Conservation (phyloP, 1,284 basidiomycete genomes). For the Austropuccinia psidii region DNA sequence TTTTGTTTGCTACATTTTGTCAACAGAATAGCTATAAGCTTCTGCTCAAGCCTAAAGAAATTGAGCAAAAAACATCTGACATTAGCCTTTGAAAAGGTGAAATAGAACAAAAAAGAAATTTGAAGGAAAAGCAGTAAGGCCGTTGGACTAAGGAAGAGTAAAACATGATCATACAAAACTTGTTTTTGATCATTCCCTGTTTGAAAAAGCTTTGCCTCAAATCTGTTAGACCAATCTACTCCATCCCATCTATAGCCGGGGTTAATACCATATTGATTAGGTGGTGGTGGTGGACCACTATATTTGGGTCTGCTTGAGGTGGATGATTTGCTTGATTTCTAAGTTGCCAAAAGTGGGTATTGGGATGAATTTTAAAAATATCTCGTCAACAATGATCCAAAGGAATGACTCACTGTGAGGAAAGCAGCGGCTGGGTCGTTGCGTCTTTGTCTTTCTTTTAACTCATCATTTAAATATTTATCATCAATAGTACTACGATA, state of each 20-base stretch:
- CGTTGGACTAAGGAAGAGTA: too few species aligned
- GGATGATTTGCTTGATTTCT: constrained; percentile 22
- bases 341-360: not conserved
- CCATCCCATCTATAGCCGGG: constrained; percentile 95
- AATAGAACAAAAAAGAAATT: too few species aligned
- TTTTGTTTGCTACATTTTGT: too few species aligned
- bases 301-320: constrained; percentile 62
- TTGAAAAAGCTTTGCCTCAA: constrained; percentile 86
- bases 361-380: not conserved
- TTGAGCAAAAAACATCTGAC: too few species aligned
- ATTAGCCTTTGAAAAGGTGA: too few species aligned
- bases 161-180: too few species aligned
- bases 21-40: too few species aligned
- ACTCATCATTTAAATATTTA: constrained; percentile 69
- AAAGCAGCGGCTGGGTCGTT: constrained; percentile 94
- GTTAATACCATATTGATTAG: constrained; percentile 88
- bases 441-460: constrained; percentile 72
- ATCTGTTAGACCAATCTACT: constrained; percentile 68
- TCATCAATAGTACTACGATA: constrained; percentile 56
- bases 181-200: constrained; percentile 61
- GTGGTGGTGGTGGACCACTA: constrained; percentile 73
- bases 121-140: too few species aligned
- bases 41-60: too few species aligned
- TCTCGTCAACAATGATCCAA: not conserved
- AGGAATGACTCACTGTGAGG: constrained; percentile 59